A percentile compares a stretch with the other conserved stretches of the same genome.
phyloP scores from a whole-genome alignment of 345 rosid genomes.

The Linum lewisii region DNA sequence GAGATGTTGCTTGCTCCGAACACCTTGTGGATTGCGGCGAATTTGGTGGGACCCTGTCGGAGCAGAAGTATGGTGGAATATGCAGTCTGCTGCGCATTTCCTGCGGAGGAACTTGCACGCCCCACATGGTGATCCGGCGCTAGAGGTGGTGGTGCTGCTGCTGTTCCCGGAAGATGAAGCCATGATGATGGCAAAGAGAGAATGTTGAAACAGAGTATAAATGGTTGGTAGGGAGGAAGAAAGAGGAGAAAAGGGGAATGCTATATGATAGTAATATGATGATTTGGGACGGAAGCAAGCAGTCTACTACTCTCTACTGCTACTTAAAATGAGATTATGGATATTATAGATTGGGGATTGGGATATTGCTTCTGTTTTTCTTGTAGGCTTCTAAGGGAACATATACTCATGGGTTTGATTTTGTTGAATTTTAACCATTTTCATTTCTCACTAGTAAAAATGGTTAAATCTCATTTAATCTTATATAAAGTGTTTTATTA shows the following conservation, averaged over 20 bases:
- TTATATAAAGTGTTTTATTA: too few species aligned
- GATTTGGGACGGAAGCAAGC: conserved; percentile 2
- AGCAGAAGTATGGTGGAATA: conserved; percentile 62
- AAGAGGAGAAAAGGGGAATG: neutral
- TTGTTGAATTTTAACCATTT: too few species aligned
- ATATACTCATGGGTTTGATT: conserved; percentile 31
- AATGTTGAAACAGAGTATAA: too few species aligned
- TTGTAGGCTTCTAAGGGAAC: conserved; percentile 54
- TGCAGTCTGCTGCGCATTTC: conserved; percentile 58
- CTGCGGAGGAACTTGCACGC: conserved; percentile 73
- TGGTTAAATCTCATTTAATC: too few species aligned
- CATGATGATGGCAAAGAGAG: conserved; percentile 15
- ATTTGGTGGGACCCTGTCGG: conserved; percentile 58
- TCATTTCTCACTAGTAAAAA: too few species aligned
- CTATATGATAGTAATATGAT: neutral
- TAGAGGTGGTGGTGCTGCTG: conserved; percentile 4
- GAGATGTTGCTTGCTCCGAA: conserved; percentile 76
- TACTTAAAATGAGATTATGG: conserved; percentile 3
- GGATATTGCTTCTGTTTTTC: conserved; percentile 35
- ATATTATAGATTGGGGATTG: conserved; percentile 20
- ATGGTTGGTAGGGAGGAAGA: neutral
- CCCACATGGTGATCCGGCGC: conserved; percentile 57
- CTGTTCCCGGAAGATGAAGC: conserved; percentile 26
- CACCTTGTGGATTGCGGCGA: conserved; percentile 71
- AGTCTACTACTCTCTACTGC: conserved; percentile 5